Conservation (phyloP, 176 grass and related monocot genomes). For the Juncus inflexus region DNA sequence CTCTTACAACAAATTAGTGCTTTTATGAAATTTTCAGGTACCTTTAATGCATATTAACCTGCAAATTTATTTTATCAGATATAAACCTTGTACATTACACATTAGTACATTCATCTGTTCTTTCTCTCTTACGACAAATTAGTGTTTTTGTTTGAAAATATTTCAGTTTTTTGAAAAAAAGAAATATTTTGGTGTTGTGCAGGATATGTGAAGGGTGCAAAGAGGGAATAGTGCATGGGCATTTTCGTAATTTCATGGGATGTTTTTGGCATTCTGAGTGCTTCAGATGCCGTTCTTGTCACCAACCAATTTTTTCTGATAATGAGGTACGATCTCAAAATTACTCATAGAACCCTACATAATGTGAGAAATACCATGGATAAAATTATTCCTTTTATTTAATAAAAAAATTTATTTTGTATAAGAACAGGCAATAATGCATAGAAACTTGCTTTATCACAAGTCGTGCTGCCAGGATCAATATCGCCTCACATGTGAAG, state of each 20-base stretch:
- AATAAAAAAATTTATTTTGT: conserved; percentile 18
- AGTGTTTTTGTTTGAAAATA: background rate
- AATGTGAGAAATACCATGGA: too few relatives aligned
- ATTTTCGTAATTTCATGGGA: conserved; percentile 77
- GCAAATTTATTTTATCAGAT: conserved; percentile 25
- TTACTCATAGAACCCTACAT: too few relatives aligned
- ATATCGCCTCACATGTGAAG: conserved; percentile 77
- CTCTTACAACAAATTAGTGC: background rate
- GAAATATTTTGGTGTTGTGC: conserved; percentile 19
- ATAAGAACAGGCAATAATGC: conserved; percentile 66
- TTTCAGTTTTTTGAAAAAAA: background rate
- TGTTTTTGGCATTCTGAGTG: conserved; percentile 86
- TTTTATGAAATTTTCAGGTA: conserved; percentile 46
- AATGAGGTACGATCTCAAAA: conserved; percentile 35
- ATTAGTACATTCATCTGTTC: background rate
- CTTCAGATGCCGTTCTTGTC: conserved; percentile 83
- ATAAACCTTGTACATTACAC: background rate
- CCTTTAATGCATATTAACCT: conserved; percentile 44
- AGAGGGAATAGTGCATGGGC: conserved; percentile 54
- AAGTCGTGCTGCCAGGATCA: conserved; percentile 72
- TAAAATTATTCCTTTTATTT: background rate
- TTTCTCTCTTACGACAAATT: background rate
- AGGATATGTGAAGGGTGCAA: conserved; percentile 77
- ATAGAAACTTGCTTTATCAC: conserved; percentile 66
- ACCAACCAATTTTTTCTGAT: conserved; percentile 68